phyloP scores from a whole-genome alignment of 2,329 filamentous ascomycete genomes.

The Penicillium hordei region DNA sequence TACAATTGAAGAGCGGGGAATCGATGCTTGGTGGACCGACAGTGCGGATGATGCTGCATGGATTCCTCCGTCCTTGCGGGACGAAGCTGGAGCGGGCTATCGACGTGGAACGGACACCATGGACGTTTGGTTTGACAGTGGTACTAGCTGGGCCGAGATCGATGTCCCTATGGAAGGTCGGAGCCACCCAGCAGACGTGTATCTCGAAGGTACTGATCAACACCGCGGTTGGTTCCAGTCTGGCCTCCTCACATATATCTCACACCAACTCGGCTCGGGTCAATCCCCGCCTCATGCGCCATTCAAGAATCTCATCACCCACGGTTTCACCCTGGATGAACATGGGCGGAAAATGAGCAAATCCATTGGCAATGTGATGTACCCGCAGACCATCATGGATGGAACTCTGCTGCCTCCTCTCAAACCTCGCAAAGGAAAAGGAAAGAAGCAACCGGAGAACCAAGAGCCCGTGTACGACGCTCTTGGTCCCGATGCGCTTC shows the following conservation, averaged over 20 bases:
- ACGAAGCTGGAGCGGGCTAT: constrained; percentile 51
- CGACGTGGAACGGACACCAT: constrained; percentile 87
- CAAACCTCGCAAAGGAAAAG: constrained; percentile 62
- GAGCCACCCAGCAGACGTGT: constrained; percentile 68
- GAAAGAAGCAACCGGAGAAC: constrained; percentile 42
- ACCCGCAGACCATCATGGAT: constrained; percentile 79
- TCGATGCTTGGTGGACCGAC: constrained; percentile 96
- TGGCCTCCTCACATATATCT: constrained; percentile 81
- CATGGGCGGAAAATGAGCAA: constrained; percentile 99
- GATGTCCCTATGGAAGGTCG: constrained; percentile 33
- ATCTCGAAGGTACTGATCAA: constrained; percentile 92
- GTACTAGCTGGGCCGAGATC: constrained; percentile 78
- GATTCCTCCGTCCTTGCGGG: constrained; percentile 65
- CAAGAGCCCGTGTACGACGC: constrained; percentile 58
- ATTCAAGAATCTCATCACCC: constrained; percentile 87
- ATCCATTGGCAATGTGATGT: constrained; percentile 84
- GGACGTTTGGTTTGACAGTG: constrained; percentile 99
- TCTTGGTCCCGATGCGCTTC: constrained; percentile 80
- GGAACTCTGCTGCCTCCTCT: constrained; percentile 72
- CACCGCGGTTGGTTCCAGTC: constrained; percentile 99
- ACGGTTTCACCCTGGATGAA: constrained; percentile 89
- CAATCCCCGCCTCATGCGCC: constrained; percentile 56
- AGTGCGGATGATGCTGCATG: constrained; percentile 71
- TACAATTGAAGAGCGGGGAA: constrained; percentile 72
- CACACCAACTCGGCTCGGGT: constrained; percentile 49